Conservation (phyloP, 495 filamentous ascomycete species). For the Trypethelium eluteriae region DNA sequence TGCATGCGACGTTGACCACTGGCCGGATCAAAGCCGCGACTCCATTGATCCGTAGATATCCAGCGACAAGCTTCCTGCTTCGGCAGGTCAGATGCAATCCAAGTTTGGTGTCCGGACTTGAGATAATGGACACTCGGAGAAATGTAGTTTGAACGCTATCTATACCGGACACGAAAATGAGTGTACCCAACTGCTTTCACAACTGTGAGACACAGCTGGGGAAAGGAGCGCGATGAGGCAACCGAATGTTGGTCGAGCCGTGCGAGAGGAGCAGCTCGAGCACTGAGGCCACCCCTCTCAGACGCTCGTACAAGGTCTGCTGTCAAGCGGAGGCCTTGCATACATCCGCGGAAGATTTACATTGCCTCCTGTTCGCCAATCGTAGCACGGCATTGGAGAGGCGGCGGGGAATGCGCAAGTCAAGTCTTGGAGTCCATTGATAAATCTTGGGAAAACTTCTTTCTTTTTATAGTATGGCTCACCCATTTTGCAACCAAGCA, state of each 20-base stretch:
- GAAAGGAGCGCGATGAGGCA: neutral
- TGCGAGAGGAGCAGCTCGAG: neutral
- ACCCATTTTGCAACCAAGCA: neutral
- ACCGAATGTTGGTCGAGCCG: conserved; percentile 1
- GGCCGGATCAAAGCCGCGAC: neutral
- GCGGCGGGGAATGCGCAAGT: neutral
- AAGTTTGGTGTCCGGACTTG: neutral
- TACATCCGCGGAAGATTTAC: neutral
- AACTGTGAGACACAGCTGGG: conserved; percentile 2
- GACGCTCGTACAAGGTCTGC: neutral
- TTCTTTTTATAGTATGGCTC: neutral
- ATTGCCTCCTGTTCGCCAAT: neutral
- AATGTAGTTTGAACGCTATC: neutral
- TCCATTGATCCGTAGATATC: conserved; percentile 7
- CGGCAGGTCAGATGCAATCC: neutral
- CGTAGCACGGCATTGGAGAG: neutral
- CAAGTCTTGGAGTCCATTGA: neutral
- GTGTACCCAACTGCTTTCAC: neutral
- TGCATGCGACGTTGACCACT: neutral
- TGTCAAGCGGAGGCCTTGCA: neutral
- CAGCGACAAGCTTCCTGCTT: conserved; percentile 3
- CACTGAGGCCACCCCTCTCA: neutral
- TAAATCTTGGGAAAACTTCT: neutral
- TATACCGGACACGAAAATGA: neutral
- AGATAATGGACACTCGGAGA: neutral